Percentiles rank a stretch among this genome's conserved stretches.
Evolutionary conservation across 768 basidiomycete genomes (phyloP).

Genomic region (Phanerochaete carnosa): DNA sequence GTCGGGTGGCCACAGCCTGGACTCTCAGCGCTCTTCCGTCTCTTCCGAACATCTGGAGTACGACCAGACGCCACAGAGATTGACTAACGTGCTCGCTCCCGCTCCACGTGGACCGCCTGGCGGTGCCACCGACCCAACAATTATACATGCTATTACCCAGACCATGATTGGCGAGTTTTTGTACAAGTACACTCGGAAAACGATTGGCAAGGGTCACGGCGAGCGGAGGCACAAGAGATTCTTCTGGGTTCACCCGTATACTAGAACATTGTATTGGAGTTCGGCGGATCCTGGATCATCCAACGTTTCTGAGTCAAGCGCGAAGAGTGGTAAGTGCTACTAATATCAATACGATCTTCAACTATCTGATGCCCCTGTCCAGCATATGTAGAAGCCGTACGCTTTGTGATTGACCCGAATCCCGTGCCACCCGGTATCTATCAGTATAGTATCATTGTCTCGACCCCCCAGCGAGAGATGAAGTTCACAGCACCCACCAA

Average conservation of each 20-base stretch:
- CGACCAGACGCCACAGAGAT: conserved; percentile 39
- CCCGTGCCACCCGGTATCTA: conserved; percentile 93
- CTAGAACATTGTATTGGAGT: conserved; percentile 97
- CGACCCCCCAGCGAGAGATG: conserved; percentile 94
- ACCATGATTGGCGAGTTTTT: conserved; percentile 99
- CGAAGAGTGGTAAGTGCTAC: conserved; percentile 87
- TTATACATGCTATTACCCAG: conserved; percentile 98
- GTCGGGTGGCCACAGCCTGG: conserved; percentile 59
- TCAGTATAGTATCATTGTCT: conserved; percentile 90
- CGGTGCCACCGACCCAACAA: conserved; percentile 75
- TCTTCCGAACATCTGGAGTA: conserved; percentile 71
- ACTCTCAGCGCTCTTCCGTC: conserved; percentile 77
- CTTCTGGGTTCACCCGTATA: conserved; percentile 99
- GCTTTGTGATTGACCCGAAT: conserved; percentile 90
- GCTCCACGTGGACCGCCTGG: conserved; percentile 13
- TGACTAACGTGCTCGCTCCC: conserved; percentile 11
- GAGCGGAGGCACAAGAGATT: conserved; percentile 90
- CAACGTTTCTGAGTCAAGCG: conserved; percentile 85
- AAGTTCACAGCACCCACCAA: conserved; percentile 96
- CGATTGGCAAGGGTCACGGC: conserved; percentile 88
- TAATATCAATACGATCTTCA: background rate
- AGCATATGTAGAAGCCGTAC: conserved; percentile 94
- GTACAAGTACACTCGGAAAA: conserved; percentile 92
- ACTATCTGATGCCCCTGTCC: background rate
- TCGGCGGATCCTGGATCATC: conserved; percentile 89